Evolutionary conservation across 192 early-diverging fungal genomes (phyloP), one percentile per base, ranked within the genome.

Genomic region (Podila verticillata): DNA sequence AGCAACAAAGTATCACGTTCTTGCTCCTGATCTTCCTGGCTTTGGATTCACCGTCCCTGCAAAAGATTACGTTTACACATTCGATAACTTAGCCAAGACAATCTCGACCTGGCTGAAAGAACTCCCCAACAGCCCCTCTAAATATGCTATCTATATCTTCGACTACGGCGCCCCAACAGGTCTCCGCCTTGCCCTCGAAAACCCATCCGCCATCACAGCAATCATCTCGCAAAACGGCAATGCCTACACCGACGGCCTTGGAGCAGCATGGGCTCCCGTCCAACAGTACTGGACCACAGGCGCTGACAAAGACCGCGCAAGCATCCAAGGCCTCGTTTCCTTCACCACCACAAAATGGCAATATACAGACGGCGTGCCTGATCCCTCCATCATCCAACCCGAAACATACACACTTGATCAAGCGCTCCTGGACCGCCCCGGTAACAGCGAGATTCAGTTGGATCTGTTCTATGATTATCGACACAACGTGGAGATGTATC

Each of bases 151-250:
- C 32, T 34, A 34, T 34, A 34, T 34, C 32, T 34, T 34, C 32
- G 32, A 34, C 32, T 34, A 34, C 6, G 32, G 32, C 32, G 32
- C 32, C 32, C 66, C 66, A 26, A 58, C 57, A 13, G 66, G 54
- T 34, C 58, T 68, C 4, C 51, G 66, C 7, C 24, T 68, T 2
- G 66, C 30, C 3, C 36, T 68, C 7, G 39, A 12, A 30, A 32
- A 57, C 1, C 66, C 51, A 17, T 34, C 56, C 15, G 44, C 47
- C 13, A 68, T 26, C 7, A 68, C 58, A 7, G 66, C 31, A 8
- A 68, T 68, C 19, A 68, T 68, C 20, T 58, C 66, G n/a, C 66
- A 68, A 58, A 68, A 68, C 66, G 66, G 66, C 28, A 68, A 68
- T 34, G 66, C 66, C 6, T 68, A 68, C 28, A 57, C 35, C 17